Percentiles rank a stretch among this genome's conserved stretches.
These are phyloP conservation scores for Conidiobolus incongruus DNA, from an alignment of 371 early-diverging fungal genomes.

Conservation along the genomic window DNA sequence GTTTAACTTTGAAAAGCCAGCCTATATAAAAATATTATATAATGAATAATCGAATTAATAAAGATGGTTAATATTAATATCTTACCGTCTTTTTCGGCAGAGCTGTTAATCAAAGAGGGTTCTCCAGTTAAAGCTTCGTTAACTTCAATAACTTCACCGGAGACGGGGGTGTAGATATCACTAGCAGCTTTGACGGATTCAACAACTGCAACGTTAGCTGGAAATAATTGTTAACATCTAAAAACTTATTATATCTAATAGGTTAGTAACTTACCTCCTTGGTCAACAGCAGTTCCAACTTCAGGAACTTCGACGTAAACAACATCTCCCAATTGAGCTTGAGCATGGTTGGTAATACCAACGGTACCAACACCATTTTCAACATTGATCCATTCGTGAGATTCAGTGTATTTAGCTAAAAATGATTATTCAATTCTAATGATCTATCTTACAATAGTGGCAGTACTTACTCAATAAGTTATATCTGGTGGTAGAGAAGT, in stretches of 20 bases:
- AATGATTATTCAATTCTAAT: too few relatives aligned
- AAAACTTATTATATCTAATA: too few relatives aligned
- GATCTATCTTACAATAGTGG: too few relatives aligned
- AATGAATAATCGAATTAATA: too few relatives aligned
- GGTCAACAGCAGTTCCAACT: slow-evolving; percentile 27
- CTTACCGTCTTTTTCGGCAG: slow-evolving; percentile 54
- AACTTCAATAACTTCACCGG: slow-evolving; percentile 59
- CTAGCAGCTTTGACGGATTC: slow-evolving; percentile 92
- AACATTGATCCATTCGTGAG: slow-evolving; percentile 83
- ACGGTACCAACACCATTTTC: slow-evolving; percentile 58
- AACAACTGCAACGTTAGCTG: slow-evolving; percentile 61
- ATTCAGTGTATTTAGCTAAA: slow-evolving; percentile 60
- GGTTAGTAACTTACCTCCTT: slow-evolving; percentile 22
- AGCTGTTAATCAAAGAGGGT: slow-evolving; percentile 53
- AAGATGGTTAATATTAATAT: neutral
- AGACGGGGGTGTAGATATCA: slow-evolving; percentile 77
- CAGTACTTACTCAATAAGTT: too few relatives aligned
- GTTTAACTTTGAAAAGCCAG: slow-evolving; percentile 83
- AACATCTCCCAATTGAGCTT: slow-evolving; percentile 79
- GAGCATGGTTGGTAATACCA: slow-evolving; percentile 86
- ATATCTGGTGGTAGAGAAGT: neutral
- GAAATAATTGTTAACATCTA: neutral
- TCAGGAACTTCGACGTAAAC: slow-evolving; percentile 69
- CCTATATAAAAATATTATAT: too few relatives aligned
- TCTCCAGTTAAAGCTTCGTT: slow-evolving; percentile 37